Evolutionary conservation across 1,284 basidiomycete genomes (phyloP).

Genomic region (Trametes pubescens): DNA sequence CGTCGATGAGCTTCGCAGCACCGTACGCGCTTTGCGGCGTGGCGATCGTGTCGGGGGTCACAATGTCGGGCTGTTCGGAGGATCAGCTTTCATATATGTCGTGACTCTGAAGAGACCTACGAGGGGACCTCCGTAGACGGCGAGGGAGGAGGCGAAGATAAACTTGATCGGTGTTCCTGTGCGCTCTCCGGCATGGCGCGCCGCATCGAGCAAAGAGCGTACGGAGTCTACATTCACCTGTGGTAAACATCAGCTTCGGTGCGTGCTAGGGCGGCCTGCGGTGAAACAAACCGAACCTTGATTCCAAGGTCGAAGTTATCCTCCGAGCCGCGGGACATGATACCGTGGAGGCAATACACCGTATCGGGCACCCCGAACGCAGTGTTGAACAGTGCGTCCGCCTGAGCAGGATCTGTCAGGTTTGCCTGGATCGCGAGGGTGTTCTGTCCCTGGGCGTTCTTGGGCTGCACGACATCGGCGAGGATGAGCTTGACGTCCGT

Average conservation of each 20-base stretch:
- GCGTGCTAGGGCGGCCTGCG: neutral
- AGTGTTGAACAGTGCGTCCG: slow-evolving; percentile 51
- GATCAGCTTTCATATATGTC: neutral
- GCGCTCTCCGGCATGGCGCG: slow-evolving; percentile 50
- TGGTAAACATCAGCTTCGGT: neutral
- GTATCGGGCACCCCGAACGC: slow-evolving; percentile 52
- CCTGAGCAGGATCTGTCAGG: slow-evolving; percentile 52
- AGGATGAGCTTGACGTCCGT: slow-evolving; percentile 59
- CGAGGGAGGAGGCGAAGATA: slow-evolving; percentile 68
- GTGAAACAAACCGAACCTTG: slow-evolving; percentile 42
- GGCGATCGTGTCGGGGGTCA: slow-evolving; percentile 60
- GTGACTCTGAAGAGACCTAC: slow-evolving; percentile 39
- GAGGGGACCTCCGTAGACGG: slow-evolving; percentile 70
- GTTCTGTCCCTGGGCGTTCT: slow-evolving; percentile 48
- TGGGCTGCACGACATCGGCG: slow-evolving; percentile 61
- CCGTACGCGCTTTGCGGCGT: slow-evolving; percentile 68
- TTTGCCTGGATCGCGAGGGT: slow-evolving; percentile 57
- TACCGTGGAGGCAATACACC: slow-evolving; percentile 69
- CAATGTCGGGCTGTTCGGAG: slow-evolving; percentile 50
- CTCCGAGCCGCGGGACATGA: slow-evolving; percentile 76
- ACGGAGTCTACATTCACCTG: slow-evolving; percentile 72
- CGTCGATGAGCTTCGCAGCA: slow-evolving; percentile 63
- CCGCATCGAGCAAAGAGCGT: slow-evolving; percentile 57
- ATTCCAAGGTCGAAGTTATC: slow-evolving; percentile 69
- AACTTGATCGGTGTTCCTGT: slow-evolving; percentile 53